phyloP scores from a whole-genome alignment of 371 early-diverging fungal species.

The Rhizomucor pusillus region DNA sequence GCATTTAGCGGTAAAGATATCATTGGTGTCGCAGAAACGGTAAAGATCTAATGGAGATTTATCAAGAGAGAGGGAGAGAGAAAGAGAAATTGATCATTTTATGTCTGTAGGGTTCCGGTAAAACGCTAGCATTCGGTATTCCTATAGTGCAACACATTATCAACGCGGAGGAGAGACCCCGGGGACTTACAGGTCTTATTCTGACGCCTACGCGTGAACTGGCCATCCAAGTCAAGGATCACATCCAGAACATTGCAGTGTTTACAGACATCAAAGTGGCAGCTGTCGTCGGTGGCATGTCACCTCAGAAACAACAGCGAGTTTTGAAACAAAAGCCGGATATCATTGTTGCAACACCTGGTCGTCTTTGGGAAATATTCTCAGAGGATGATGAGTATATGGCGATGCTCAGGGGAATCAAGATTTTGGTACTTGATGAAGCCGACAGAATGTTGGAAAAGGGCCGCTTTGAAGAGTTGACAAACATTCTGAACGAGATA shows the following conservation, averaged over 20 bases:
- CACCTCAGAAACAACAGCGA: conserved; percentile 86
- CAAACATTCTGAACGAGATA: conserved; percentile 58
- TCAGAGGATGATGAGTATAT: conserved; percentile 60
- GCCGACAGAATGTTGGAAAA: conserved; percentile 96
- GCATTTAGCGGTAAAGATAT: conserved; percentile 81
- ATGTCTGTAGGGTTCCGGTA: conserved; percentile 78
- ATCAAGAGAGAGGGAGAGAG: no score
- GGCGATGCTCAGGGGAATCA: conserved; percentile 50
- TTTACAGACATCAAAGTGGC: conserved; percentile 56
- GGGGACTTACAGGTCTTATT: conserved; percentile 53
- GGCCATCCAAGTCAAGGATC: conserved; percentile 86
- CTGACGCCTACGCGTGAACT: conserved; percentile 93
- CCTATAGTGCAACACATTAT: conserved; percentile 76
- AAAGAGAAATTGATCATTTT: no score
- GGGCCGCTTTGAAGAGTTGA: conserved; percentile 86
- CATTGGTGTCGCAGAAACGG: conserved; percentile 97
- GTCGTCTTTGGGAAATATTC: conserved; percentile 93
- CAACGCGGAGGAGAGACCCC: conserved; percentile 26
- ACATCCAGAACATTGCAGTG: conserved; percentile 62
- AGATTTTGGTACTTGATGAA: conserved; percentile 93
- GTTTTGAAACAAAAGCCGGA: conserved; percentile 68
- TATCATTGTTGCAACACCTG: conserved; percentile 97
- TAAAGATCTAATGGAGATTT: conserved; percentile 14
- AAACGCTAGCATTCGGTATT: conserved; percentile 90
- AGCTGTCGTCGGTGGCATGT: conserved; percentile 93